phyloP scores from a whole-genome alignment of 2,329 filamentous ascomycete genomes.

The Fusarium pseudograminearum region DNA sequence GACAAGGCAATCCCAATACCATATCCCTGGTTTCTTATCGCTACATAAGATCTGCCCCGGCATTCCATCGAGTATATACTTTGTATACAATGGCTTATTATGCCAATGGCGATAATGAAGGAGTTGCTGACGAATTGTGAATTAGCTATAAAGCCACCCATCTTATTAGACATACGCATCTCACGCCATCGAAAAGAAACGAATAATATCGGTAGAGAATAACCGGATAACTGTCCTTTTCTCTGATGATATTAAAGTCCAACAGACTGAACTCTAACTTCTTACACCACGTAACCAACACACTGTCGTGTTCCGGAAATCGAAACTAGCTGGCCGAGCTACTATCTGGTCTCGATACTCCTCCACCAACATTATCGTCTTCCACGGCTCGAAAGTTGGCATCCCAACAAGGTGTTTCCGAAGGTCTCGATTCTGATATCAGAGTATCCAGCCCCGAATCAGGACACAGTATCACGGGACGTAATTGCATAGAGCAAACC shows the following conservation, averaged over 20 bases:
- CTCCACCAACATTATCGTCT: slow-evolving; percentile 11
- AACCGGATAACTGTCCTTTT: not conserved
- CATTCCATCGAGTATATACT: slow-evolving; percentile 7
- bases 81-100: not conserved
- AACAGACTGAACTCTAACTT: not conserved
- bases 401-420: slow-evolving; percentile 32
- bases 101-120: slow-evolving; percentile 1
- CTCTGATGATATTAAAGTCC: not conserved
- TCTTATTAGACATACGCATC: not conserved
- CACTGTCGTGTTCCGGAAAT: not conserved
- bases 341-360: slow-evolving; percentile 1
- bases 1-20: slow-evolving; percentile 1
- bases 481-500: not conserved
- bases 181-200: not conserved
- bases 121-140: slow-evolving; percentile 22
- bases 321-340: not conserved
- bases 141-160: slow-evolving; percentile 2
- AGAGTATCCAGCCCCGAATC: not conserved
- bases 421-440: not conserved
- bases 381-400: not conserved
- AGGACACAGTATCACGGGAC: not conserved
- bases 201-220: not conserved
- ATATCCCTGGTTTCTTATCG: not conserved
- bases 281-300: not conserved
- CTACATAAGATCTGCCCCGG: not conserved